These are phyloP conservation scores for Trichoderma erinaceum DNA, from an alignment of 495 filamentous ascomycete genomes.

Conservation along the genomic window DNA sequence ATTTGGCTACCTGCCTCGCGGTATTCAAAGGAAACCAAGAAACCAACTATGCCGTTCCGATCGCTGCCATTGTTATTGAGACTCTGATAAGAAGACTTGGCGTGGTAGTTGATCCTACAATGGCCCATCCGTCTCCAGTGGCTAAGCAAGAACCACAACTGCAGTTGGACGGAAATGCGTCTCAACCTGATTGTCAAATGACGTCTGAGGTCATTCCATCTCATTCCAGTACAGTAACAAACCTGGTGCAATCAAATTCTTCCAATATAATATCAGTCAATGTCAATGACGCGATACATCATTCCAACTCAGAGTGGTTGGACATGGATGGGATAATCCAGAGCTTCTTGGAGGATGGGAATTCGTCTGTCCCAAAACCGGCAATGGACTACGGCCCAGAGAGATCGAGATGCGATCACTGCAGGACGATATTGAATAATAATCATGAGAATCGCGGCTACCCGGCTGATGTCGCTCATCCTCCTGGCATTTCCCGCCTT, in stretches of 20 bases:
- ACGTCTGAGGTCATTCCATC: too few species aligned
- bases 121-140: too few species aligned
- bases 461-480: background rate
- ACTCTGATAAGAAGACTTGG: background rate
- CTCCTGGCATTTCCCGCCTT: too few species aligned
- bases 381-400: background rate
- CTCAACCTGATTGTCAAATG: too few species aligned
- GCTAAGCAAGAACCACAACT: too few species aligned
- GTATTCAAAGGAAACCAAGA: background rate
- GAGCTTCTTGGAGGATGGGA: background rate
- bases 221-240: too few species aligned
- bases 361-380: background rate
- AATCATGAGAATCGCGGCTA: background rate
- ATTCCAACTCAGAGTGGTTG: background rate
- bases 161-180: too few species aligned
- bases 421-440: too few species aligned
- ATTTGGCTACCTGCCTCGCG: background rate
- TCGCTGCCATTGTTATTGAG: background rate
- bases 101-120: background rate
- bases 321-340: background rate
- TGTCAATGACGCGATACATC: too few species aligned
- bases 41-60: background rate
- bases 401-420: background rate
- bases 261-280: too few species aligned
- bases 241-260: too few species aligned